Conservation (phyloP, 129 eudicot species). For the Mikania micrantha region DNA sequence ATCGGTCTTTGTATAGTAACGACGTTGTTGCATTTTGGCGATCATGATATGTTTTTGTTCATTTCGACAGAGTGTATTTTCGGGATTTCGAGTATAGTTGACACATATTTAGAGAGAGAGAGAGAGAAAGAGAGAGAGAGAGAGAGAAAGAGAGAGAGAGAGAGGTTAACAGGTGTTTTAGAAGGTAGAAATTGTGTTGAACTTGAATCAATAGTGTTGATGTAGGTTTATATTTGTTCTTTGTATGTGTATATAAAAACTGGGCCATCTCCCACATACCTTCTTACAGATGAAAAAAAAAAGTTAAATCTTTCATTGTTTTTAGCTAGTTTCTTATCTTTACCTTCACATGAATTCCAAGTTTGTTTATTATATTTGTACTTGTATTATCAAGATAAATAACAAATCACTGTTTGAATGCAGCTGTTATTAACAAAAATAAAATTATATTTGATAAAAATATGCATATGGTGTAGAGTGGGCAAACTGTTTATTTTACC, state of each 20-base stretch:
- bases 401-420: neutral
- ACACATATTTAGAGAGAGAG: conserved; percentile 27
- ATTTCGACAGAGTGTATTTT: conserved; percentile 5
- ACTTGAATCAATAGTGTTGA: conserved; percentile 9
- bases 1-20: conserved; percentile 65
- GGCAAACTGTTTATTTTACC: too few relatives aligned
- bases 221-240: conserved; percentile 13
- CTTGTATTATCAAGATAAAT: neutral
- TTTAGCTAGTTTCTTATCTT: neutral
- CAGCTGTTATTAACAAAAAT: neutral
- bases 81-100: conserved; percentile 15
- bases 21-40: conserved; percentile 68
- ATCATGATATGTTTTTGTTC: conserved; percentile 31
- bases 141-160: conserved; percentile 22
- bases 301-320: neutral
- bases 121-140: conserved; percentile 27
- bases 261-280: conserved; percentile 22
- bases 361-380: neutral
- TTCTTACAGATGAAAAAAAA: conserved; percentile 17
- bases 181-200: conserved; percentile 12
- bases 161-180: conserved; percentile 16
- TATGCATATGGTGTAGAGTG: too few relatives aligned
- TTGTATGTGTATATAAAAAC: conserved; percentile 20
- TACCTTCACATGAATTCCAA: neutral
- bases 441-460: neutral